Evolutionary conservation across 1,284 basidiomycete genomes (phyloP), one percentile per base, ranked within the genome.

Genomic region (Apiotrichum domesticum): DNA sequence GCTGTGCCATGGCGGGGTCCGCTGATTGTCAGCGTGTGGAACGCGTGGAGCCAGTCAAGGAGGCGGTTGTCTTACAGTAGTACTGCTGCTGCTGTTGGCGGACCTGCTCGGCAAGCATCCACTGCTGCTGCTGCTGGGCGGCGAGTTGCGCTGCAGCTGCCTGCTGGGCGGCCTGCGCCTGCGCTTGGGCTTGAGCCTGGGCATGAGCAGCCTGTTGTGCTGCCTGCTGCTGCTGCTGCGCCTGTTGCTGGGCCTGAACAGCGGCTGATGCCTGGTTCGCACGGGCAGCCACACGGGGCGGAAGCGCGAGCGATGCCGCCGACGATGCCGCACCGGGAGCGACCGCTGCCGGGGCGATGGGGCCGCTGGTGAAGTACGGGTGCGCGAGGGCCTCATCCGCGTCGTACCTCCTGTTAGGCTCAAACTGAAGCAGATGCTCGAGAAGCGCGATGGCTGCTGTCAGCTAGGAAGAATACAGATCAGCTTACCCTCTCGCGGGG

Each of bases 361-460:
- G 72, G 8, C 52, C 57, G 9, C 46, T 43, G 47, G 87, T 89
- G 75, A 98, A 98, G 79, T 98, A 98, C 0, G 90, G 90, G 71
- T 99, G 96, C 14, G 82, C 83, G 52, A 98, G 84, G 0, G 96
- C 94, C 52, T 96, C 90, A 35, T 88, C 86, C 33, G 95, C 95
- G 9, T 90, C 90, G 61, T 96, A 86, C 55, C 96, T 87, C 70
- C 94, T 87, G 35, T 87, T 83, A 1, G 96, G 96, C 73, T 98
- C 96, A 70, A 99, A 99, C 72, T 96, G 93, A 52, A 99, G 84
- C 45, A 98, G 85, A 59, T 88, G 86, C 74, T 98, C 96, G 48
- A 99, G 86, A 4, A 99, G 84, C 74, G 97, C 91, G 68, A 98
- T 84, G 11, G 95, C 95, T 90, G 62, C 13, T 35, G 37, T 14